Percentiles rank a stretch among this genome's conserved stretches.
phyloP scores from a whole-genome alignment of 441 rosid species.

The Bruguiera hainesii region DNA sequence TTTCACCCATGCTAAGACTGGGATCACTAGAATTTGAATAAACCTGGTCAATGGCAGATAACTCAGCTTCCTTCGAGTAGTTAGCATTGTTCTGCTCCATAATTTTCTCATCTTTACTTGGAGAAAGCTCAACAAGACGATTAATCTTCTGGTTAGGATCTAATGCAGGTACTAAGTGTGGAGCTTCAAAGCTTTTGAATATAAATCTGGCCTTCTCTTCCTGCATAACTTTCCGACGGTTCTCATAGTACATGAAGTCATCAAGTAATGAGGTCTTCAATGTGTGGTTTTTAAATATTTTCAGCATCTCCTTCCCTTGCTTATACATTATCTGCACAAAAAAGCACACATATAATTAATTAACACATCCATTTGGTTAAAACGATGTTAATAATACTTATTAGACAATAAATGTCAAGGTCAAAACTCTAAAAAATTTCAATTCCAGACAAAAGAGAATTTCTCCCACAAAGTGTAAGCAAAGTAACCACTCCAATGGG shows the following conservation, averaged over 20 bases:
- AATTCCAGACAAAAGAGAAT: too few relatives aligned
- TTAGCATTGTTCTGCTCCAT: slow-evolving; percentile 25
- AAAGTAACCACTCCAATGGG: too few relatives aligned
- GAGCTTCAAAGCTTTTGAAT: slow-evolving; percentile 40
- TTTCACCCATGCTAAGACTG: slow-evolving; percentile 20
- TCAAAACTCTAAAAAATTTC: too few relatives aligned
- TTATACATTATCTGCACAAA: slow-evolving; percentile 54
- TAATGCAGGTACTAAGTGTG: slow-evolving; percentile 35
- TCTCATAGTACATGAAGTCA: slow-evolving; percentile 80
- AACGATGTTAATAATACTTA: too few relatives aligned
- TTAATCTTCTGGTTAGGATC: slow-evolving; percentile 34
- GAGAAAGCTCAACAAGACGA: slow-evolving; percentile 19
- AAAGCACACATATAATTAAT: slow-evolving; percentile 3
- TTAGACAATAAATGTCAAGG: too few relatives aligned
- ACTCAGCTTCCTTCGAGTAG: slow-evolving; percentile 26
- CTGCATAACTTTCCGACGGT: slow-evolving; percentile 73
- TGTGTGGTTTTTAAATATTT: slow-evolving; percentile 54
- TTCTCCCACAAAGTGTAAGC: too few relatives aligned
- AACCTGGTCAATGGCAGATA: slow-evolving; percentile 20
- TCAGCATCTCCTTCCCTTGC: slow-evolving; percentile 85
- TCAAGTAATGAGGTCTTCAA: slow-evolving; percentile 69
- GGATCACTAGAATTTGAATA: slow-evolving; percentile 22
- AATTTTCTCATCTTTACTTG: slow-evolving; percentile 25
- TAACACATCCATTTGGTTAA: not conserved
- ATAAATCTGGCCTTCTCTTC: slow-evolving; percentile 61